Base-by-base conservation (phyloP, 805 yeast species). In the Debaryomyces castellii region DNA sequence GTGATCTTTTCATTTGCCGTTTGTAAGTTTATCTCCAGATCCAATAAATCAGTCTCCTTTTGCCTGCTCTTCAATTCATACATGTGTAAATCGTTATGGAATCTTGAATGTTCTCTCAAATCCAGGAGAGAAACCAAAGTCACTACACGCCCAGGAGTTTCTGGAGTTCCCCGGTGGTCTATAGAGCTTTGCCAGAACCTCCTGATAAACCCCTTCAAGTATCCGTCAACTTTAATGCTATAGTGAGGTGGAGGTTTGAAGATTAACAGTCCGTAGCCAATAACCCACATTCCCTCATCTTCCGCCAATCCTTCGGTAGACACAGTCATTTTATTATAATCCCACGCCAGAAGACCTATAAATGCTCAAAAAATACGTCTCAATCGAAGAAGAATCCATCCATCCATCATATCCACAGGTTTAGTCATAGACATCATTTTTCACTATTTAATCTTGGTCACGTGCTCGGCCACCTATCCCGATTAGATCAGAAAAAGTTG, bases 171-270 rank as follows among this genome's bases (percentile, higher is more conserved):
- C 43, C 97, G 68, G 63, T 92, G 96, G 62, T 91, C 97, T 20
- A 84, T 81, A 9, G 94, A 85, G 28, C 88, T 78, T 63, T 91
- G 97, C 97, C 97, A 91, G 60, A 91, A 91, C 38, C 96, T 68
- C 17, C 98, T 74, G 1, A 84, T 80, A 53, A 72, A 89, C 1
- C 97, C 97, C 42, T 73, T 72, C 20, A 91, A 73, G 39, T 83
- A 78, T 0, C 97, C 97, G 0, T 89, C 83, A 8, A 87, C 75
- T 32, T 81, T 67, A 55, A 76, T 71, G 40, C 80, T 72, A 49
- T 79, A 77, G 52, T 78, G 76, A 12, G 92, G 91, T 0, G 97
- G 97, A 0, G 96, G 97, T 58, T 89, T 90, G 74, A 86, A 90
- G 21, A 90, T 82, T 43, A 90, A 71, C 0, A 96, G 87, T 1